Conservation (phyloP, 1,284 basidiomycete genomes). For the Leccinum angustisporum region DNA sequence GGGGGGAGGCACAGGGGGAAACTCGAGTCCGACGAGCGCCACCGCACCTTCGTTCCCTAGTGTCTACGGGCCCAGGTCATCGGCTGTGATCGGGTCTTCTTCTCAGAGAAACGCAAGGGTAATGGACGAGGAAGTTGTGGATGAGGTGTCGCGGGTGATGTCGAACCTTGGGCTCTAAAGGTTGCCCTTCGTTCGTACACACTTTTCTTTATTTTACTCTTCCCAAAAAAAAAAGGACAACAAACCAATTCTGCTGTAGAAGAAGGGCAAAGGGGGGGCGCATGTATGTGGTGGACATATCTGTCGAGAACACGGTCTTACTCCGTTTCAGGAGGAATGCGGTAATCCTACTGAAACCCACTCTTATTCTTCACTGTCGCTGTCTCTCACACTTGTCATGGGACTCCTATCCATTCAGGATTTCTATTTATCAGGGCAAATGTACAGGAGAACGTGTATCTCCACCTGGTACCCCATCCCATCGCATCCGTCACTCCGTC, state of each 20-base stretch:
- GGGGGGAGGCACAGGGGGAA: constrained; percentile 60
- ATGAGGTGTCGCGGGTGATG: constrained; percentile 76
- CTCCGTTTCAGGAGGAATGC: constrained; percentile 21
- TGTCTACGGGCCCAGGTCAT: constrained; percentile 66
- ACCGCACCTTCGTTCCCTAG: constrained; percentile 80
- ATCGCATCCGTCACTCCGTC: constrained; percentile 23
- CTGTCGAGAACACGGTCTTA: constrained; percentile 24
- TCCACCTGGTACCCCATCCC: constrained; percentile 26
- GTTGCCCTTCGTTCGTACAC: constrained; percentile 21
- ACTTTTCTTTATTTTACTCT: constrained; percentile 9
- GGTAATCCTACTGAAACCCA: constrained; percentile 21
- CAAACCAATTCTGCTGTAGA: constrained; percentile 10
- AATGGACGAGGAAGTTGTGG: constrained; percentile 61
- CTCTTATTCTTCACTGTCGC: constrained; percentile 16
- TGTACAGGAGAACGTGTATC: constrained; percentile 29
- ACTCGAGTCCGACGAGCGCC: constrained; percentile 71
- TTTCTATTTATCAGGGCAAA: constrained; percentile 35
- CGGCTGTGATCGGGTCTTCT: constrained; percentile 48
- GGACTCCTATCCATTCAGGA: constrained; percentile 32
- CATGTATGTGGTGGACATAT: constrained; percentile 19
- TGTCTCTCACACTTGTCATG: constrained; percentile 25
- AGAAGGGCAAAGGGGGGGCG: constrained; percentile 3
- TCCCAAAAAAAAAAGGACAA: constrained; percentile 11
- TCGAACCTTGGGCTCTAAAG: constrained; percentile 71
- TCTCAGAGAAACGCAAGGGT: constrained; percentile 46